Percentiles rank a stretch among this genome's conserved stretches.
phyloP scores from a whole-genome alignment of 495 filamentous ascomycete species.

The Hyaloscypha finlandica region DNA sequence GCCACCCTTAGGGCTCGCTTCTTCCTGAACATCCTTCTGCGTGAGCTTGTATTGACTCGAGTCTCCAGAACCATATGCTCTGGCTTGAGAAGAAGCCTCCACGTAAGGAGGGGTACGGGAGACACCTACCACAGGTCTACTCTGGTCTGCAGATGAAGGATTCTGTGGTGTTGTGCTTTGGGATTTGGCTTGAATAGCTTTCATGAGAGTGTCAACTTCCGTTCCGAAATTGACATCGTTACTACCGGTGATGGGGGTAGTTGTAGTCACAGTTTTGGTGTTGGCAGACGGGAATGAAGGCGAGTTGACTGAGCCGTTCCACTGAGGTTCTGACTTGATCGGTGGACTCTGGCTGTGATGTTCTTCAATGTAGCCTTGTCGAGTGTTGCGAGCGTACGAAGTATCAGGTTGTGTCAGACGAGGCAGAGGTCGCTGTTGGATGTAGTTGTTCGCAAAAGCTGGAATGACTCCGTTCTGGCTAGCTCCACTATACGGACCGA shows the following conservation, averaged over 20 bases:
- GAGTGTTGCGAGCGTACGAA: slow-evolving; percentile 16
- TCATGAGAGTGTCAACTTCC: slow-evolving; percentile 86
- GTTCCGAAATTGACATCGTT: slow-evolving; percentile 70
- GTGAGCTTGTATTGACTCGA: slow-evolving; percentile 26
- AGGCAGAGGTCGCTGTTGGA: slow-evolving; percentile 29
- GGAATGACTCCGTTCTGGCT: slow-evolving; percentile 19
- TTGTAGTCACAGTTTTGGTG: slow-evolving; percentile 17
- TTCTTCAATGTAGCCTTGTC: slow-evolving; percentile 29
- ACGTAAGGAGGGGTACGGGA: slow-evolving; percentile 22
- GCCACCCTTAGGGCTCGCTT: slow-evolving; percentile 18
- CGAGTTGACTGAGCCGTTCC: slow-evolving; percentile 17
- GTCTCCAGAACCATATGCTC: slow-evolving; percentile 15
- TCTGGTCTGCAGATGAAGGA: slow-evolving; percentile 32
- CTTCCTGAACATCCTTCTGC: slow-evolving; percentile 36
- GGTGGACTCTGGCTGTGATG: slow-evolving; percentile 29
- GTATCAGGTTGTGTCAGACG: slow-evolving; percentile 25
- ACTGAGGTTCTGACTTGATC: slow-evolving; percentile 27
- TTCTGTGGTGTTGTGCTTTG: slow-evolving; percentile 42
- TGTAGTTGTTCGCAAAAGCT: slow-evolving; percentile 27
- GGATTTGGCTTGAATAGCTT: slow-evolving; percentile 77
- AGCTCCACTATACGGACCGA: slow-evolving; percentile 16
- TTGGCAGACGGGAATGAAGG: slow-evolving; percentile 17
- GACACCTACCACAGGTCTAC: slow-evolving; percentile 29
- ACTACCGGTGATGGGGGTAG: slow-evolving; percentile 26
- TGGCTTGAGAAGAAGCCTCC: slow-evolving; percentile 18